Percentiles rank a stretch among this genome's conserved stretches.
These are phyloP conservation scores for Sanghuangporus baumii DNA, from an alignment of 1,284 basidiomycete species.

Conservation along the genomic window DNA sequence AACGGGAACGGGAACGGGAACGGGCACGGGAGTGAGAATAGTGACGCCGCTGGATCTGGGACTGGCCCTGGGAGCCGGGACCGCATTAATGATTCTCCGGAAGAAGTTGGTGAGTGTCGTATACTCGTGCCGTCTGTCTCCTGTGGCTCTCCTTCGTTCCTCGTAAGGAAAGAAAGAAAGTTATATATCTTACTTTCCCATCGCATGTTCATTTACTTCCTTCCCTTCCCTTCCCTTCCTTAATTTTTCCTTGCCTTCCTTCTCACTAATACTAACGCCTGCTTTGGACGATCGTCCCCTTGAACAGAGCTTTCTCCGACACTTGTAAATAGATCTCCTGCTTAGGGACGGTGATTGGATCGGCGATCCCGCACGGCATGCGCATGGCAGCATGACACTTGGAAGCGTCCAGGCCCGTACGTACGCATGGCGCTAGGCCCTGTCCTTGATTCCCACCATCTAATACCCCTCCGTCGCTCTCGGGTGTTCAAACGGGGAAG, in stretches of 20 bases:
- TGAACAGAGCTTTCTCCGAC: slow-evolving; percentile 6
- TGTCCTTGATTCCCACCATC: no score
- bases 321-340: neutral
- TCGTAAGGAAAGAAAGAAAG: neutral
- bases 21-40: no score
- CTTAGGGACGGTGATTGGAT: no score
- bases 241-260: neutral
- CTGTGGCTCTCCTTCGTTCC: neutral
- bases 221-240: neutral
- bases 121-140: neutral
- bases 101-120: slow-evolving; percentile 1
- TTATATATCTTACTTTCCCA: no score
- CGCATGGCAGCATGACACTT: no score
- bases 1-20: no score
- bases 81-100: neutral
- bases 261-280: neutral
- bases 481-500: no score
- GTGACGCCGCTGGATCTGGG: neutral
- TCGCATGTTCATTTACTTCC: no score
- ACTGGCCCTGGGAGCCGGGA: neutral
- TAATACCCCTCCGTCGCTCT: no score
- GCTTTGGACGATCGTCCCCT: neutral
- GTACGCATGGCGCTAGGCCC: no score
- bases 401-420: no score
- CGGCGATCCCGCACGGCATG: no score